Evolutionary conservation across 768 basidiomycete species (phyloP).

Genomic region (Butyriboletus loyo): DNA sequence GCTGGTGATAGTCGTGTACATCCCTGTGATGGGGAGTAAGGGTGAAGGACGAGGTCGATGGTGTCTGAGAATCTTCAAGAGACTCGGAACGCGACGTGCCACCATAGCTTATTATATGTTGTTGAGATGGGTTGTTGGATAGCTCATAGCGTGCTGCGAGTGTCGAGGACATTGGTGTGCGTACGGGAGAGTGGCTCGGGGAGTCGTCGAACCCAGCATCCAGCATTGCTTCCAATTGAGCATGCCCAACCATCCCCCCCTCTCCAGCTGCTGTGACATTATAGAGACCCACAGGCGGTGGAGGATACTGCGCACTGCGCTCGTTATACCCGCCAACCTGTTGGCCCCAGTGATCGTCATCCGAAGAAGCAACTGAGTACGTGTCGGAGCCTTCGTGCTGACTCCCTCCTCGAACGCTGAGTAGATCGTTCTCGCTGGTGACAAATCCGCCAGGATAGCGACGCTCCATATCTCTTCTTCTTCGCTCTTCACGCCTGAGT

Average conservation of each 20-base stretch:
- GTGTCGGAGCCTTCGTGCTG: constrained; percentile 82
- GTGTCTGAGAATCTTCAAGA: constrained; percentile 17
- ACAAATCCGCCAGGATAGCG: constrained; percentile 67
- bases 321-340: constrained; percentile 98
- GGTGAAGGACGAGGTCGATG: constrained; percentile 35
- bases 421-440: constrained; percentile 58
- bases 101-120: constrained; percentile 44
- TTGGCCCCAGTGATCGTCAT: constrained; percentile 93
- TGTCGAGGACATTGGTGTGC: constrained; percentile 28
- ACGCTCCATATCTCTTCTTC: constrained; percentile 79
- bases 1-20: constrained; percentile 38
- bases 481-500: constrained; percentile 79
- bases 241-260: constrained; percentile 52
- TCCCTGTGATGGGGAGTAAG: constrained; percentile 22
- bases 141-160: constrained; percentile 61
- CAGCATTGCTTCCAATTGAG: constrained; percentile 89
- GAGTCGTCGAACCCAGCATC: constrained; percentile 82
- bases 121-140: constrained; percentile 48
- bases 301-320: constrained; percentile 70
- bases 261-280: constrained; percentile 33
- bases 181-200: constrained; percentile 47
- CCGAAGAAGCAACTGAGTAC: constrained; percentile 76
- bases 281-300: constrained; percentile 76
- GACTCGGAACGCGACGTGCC: constrained; percentile 52
- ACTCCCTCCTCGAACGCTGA: constrained; percentile 56